These are phyloP conservation scores for Lipomyces chichibuensis DNA, from an alignment of 805 yeast genomes.

Conservation along the genomic window DNA sequence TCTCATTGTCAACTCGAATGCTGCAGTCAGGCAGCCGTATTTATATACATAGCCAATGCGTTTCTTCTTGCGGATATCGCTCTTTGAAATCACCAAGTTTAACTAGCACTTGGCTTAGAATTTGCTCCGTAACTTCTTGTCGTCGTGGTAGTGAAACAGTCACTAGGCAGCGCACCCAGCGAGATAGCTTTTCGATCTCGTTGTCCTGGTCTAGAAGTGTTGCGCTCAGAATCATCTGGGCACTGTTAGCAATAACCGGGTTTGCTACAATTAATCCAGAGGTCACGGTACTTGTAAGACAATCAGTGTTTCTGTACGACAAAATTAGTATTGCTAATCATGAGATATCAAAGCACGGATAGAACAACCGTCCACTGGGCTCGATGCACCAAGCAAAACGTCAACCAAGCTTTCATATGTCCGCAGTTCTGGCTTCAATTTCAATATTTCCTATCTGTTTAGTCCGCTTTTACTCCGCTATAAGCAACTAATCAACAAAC, in stretches of 20 bases:
- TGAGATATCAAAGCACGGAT: not conserved
- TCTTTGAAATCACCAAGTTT: constrained; percentile 12
- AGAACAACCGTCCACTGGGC: constrained; percentile 21
- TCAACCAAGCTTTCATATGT: constrained; percentile 25
- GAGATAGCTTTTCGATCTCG: constrained; percentile 22
- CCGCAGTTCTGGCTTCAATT: constrained; percentile 4
- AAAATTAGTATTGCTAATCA: not conserved
- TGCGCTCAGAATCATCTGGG: constrained; percentile 17
- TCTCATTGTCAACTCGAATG: not conserved
- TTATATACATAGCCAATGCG: constrained; percentile 1
- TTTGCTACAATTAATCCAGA: not conserved
- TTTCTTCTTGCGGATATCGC: constrained; percentile 6
- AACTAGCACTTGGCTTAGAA: constrained; percentile 17
- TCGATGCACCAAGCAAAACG: constrained; percentile 14
- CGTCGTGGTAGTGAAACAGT: constrained; percentile 23
- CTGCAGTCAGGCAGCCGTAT: not conserved
- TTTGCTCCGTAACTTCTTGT: constrained; percentile 20
- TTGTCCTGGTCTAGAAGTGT: constrained; percentile 9
- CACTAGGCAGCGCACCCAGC: constrained; percentile 28
- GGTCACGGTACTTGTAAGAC: constrained; percentile 14
- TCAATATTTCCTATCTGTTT: constrained; percentile 2
- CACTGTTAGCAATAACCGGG: not conserved
- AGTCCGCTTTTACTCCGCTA: not conserved
- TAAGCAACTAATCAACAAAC: constrained; percentile 4
- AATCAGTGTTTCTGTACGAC: constrained; percentile 14